These are phyloP conservation scores for Blastomyces parvus DNA, from an alignment of 2,329 filamentous ascomycete species.

Conservation along the genomic window DNA sequence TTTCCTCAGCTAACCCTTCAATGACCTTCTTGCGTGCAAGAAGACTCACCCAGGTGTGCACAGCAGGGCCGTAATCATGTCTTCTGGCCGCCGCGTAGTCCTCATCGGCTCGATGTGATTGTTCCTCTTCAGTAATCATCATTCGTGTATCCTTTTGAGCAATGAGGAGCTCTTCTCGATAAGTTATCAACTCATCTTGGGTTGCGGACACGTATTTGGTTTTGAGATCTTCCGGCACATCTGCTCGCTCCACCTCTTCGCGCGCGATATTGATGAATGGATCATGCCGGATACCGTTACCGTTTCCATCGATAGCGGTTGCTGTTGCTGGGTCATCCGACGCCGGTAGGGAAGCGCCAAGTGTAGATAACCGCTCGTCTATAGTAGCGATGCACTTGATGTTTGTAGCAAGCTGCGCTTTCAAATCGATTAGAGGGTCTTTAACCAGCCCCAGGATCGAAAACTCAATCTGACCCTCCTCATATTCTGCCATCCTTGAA, in stretches of 20 bases:
- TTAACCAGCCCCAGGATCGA: constrained; percentile 66
- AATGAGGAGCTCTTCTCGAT: constrained; percentile 22
- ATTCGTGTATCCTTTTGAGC: constrained; percentile 27
- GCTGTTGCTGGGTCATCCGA: constrained; percentile 15
- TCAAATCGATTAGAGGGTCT: constrained; percentile 49
- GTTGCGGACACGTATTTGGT: constrained; percentile 21
- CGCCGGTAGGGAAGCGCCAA: constrained; percentile 7
- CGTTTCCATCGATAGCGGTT: constrained; percentile 12
- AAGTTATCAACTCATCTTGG: constrained; percentile 25
- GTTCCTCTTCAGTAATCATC: constrained; percentile 34
- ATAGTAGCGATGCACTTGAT: constrained; percentile 37
- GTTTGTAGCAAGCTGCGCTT: constrained; percentile 36
- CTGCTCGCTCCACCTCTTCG: constrained; percentile 26
- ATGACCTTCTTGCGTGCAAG: constrained; percentile 59
- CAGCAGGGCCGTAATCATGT: constrained; percentile 58
- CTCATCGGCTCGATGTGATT: constrained; percentile 31
- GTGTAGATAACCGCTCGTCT: constrained; percentile 22
- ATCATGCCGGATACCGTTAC: constrained; percentile 24
- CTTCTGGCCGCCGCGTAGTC: constrained; percentile 34
- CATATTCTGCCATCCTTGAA: constrained; percentile 57
- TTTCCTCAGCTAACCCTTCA: constrained; percentile 19
- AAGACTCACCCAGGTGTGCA: constrained; percentile 59
- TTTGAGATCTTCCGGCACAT: constrained; percentile 20
- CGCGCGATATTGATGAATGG: constrained; percentile 29
- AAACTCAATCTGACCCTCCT: constrained; percentile 59